Evolutionary conservation across 228 moss, liverwort and hornwort species (phyloP).

Genomic region (Sphagnum fallax): DNA sequence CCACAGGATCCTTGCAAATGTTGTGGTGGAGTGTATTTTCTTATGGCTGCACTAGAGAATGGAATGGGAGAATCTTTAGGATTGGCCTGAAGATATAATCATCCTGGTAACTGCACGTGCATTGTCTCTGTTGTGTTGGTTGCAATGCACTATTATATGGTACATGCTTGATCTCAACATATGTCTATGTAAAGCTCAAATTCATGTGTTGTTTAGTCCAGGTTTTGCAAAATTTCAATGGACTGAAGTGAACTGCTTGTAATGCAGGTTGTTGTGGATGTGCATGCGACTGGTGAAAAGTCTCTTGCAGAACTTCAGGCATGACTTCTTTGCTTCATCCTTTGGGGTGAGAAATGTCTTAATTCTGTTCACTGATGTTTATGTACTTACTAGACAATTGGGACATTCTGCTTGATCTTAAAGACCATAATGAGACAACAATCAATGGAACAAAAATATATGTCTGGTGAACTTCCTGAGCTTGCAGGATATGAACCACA

Average conservation of each 20-base stretch:
- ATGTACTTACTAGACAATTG: no score
- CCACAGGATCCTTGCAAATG: not conserved
- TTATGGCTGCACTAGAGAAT: not conserved
- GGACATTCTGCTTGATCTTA: no score
- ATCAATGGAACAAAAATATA: no score
- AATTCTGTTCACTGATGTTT: not conserved
- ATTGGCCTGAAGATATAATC: not conserved
- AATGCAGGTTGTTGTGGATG: constrained; percentile 71
- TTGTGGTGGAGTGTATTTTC: not conserved
- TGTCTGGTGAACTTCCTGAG: no score
- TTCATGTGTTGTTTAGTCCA: no score
- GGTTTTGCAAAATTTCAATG: no score
- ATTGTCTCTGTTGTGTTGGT: not conserved
- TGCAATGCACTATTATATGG: not conserved
- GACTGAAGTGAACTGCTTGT: no score
- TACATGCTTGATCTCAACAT: not conserved
- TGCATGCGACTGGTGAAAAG: constrained; percentile 40
- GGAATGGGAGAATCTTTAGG: not conserved
- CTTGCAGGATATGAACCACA: no score
- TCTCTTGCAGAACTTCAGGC: constrained; percentile 74
- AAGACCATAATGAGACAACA: no score
- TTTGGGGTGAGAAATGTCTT: constrained; percentile 31
- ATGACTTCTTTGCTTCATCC: constrained; percentile 23
- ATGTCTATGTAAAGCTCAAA: no score
- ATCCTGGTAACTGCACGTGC: not conserved